Evolutionary conservation across 306 rosid genomes (phyloP).

Genomic region (Casuarina equisetifolia): DNA sequence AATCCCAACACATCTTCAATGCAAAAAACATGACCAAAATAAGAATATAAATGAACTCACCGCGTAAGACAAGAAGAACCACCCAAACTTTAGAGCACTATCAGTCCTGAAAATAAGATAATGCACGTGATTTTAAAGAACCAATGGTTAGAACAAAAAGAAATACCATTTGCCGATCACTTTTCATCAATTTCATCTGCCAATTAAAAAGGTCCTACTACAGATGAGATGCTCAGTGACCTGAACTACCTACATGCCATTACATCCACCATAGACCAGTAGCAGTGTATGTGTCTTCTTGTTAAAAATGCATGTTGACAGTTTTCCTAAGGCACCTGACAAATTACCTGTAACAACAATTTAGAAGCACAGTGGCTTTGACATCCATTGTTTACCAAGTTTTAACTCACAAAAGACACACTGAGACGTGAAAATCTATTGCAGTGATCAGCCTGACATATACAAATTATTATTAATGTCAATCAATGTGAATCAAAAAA

Average conservation of each 20-base stretch:
- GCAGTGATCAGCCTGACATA: neutral
- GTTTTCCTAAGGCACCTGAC: neutral
- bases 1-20: conserved; percentile 24
- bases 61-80: conserved; percentile 74
- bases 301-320: neutral
- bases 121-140: conserved; percentile 23
- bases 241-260: neutral
- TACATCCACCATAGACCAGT: neutral
- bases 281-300: neutral
- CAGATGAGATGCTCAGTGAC: neutral
- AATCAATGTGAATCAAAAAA: neutral
- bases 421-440: neutral
- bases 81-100: conserved; percentile 90
- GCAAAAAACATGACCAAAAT: conserved; percentile 22
- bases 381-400: neutral
- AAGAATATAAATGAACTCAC: conserved; percentile 42
- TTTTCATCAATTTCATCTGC: neutral
- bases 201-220: neutral
- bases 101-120: conserved; percentile 69
- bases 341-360: neutral
- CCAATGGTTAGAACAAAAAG: conserved; percentile 5
- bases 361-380: neutral
- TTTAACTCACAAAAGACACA: neutral
- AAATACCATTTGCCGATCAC: neutral
- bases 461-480: neutral